A percentile compares a stretch with the other conserved stretches of the same genome.
These are phyloP conservation scores for Umbelopsis sp. DNA, from an alignment of 371 early-diverging fungal species.

Conservation along the genomic window DNA sequence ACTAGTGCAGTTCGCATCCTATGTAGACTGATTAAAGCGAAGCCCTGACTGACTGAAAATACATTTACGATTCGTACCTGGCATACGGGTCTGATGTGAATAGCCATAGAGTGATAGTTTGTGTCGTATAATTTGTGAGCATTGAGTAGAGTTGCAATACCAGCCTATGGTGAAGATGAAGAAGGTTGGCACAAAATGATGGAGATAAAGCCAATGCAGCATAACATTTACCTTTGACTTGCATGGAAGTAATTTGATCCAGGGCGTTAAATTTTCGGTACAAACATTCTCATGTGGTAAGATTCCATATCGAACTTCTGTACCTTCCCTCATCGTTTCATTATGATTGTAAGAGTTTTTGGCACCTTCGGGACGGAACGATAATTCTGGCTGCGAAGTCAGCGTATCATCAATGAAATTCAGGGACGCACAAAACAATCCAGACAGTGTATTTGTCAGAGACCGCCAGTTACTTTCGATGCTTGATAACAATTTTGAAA, in stretches of 20 bases:
- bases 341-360: slow-evolving; percentile 27
- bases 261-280: slow-evolving; percentile 97
- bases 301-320: slow-evolving; percentile 71
- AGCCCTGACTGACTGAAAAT: not conserved
- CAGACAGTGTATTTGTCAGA: slow-evolving; percentile 89
- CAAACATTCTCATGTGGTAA: slow-evolving; percentile 93
- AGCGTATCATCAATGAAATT: slow-evolving; percentile 88
- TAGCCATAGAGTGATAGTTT: slow-evolving; percentile 88
- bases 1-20: slow-evolving; percentile 36
- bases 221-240: slow-evolving; percentile 68
- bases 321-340: slow-evolving; percentile 21
- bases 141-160: slow-evolving; percentile 84
- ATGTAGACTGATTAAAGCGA: not conserved
- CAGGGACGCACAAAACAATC: slow-evolving; percentile 94
- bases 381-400: slow-evolving; percentile 70
- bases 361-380: slow-evolving; percentile 60
- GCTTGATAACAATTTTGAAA: slow-evolving; percentile 32
- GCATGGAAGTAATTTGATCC: slow-evolving; percentile 95
- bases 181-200: slow-evolving; percentile 8
- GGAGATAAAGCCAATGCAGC: not conserved
- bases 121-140: slow-evolving; percentile 89
- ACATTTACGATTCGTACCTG: slow-evolving; percentile 36
- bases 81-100: slow-evolving; percentile 65
- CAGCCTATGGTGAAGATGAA: slow-evolving; percentile 57
- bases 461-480: slow-evolving; percentile 79